Base-by-base conservation (phyloP, 768 basidiomycete genomes). In the Gloeopeniophorella convolvens region DNA sequence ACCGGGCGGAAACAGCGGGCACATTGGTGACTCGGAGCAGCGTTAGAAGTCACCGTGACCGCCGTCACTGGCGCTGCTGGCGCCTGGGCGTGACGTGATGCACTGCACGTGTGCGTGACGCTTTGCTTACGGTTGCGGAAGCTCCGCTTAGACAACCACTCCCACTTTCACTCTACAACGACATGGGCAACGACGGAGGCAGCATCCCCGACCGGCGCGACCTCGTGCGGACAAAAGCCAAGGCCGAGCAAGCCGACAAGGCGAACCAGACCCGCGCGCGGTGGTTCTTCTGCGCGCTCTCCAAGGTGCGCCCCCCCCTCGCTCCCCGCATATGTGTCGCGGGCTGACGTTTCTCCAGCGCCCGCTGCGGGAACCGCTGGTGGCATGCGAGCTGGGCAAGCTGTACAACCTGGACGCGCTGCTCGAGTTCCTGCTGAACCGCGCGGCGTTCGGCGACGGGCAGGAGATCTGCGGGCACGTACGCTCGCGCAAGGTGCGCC, bases 401-500 rank as follows among this genome's bases (percentile, higher is more conserved):
- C 72, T 99, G 0, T 98, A 97, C 65, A 99, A 97, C 69, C 96
- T 95, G 63, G 95, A 95, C 59, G 80, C 94, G 1, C 72, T 99
- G 23, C 78, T 99, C 33, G 90, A 96, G 65, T 95, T 83, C 67
- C 73, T 97, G 27, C 69, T 98, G 13, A 88, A 95, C 65, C 82
- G 80, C 59, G 70, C 78, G 3, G 75, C 82, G 2, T 94, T 92
- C 64, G 91, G 94, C 5, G 96, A 98, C 57, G 94, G 92, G 0
- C 85, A 86, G 57, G 77, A 80, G 54, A 94, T 96, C 61, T 97
- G 94, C 62, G 88, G 93, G 2, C 90, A 98, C 68, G 83, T 98
- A 34, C 76, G 87, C 51, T 85, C 85, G 15, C 64, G 96, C 35
- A 97, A 95, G 80, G 93, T 93, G 59, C 51, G 82, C 67, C 5